Conservation (phyloP, 2,329 filamentous ascomycete species). For the Graphilbum fragrans region DNA sequence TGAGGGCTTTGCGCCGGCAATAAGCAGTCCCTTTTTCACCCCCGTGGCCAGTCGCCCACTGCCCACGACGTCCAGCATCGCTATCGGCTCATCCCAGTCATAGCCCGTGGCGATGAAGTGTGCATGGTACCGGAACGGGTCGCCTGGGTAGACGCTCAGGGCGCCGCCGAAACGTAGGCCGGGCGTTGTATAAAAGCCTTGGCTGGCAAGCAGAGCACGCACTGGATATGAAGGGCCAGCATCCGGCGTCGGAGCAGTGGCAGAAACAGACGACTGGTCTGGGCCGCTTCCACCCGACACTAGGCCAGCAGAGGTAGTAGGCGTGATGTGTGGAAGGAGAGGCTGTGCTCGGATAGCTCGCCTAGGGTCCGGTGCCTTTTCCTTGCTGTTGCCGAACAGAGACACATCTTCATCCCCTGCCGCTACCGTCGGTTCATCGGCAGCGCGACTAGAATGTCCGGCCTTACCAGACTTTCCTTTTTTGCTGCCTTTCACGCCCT, state of each 20-base stretch:
- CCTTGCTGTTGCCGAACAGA: no score
- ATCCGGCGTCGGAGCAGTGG: background rate
- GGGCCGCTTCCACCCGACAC: no score
- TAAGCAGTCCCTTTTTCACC: slow-evolving; percentile 89
- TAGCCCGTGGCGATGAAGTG: slow-evolving; percentile 82
- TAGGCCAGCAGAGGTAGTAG: slow-evolving; percentile 23
- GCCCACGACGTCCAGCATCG: slow-evolving; percentile 72
- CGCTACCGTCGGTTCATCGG: no score
- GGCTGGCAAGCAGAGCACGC: slow-evolving; percentile 66
- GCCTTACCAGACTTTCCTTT: no score
- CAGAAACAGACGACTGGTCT: no score
- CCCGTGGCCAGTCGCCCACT: slow-evolving; percentile 83
- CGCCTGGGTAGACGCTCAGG: slow-evolving; percentile 90
- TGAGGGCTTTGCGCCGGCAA: slow-evolving; percentile 49
- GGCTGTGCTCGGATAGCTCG: no score
- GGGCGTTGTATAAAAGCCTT: slow-evolving; percentile 79
- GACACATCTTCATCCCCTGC: no score
- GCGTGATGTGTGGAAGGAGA: slow-evolving; percentile 22
- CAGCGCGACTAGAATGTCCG: no score
- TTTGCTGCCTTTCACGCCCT: no score
- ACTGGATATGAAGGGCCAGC: slow-evolving; percentile 45
- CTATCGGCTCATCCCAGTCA: slow-evolving; percentile 79
- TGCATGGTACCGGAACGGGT: slow-evolving; percentile 87
- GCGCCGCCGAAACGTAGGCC: slow-evolving; percentile 89
- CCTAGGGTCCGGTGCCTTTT: no score